Evolutionary conservation across 2,329 filamentous ascomycete genomes (phyloP), one percentile per base, ranked within the genome.

Genomic region (Orbilia blumenaviensis): DNA sequence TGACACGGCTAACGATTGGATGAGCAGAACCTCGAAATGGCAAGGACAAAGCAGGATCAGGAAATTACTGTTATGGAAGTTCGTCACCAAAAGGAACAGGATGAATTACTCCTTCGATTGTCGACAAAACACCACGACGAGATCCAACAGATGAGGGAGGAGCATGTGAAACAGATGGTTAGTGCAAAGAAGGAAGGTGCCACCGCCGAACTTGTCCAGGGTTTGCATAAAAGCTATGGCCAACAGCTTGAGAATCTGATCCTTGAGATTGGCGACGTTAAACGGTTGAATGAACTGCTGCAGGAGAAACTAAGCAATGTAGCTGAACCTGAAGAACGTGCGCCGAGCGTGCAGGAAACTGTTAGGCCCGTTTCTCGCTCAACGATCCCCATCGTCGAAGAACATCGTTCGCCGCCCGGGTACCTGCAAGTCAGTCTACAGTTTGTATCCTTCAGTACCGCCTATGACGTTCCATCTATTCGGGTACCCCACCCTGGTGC

Each of bases 161-260:
- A 77, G 36, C 72, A 77, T 52, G 66, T 66, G 4, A 71, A 69
- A 25, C 64, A 77, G 21, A 69, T 77, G 52, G 66, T 69, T 2
- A 77, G 66, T 34, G 72, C 44, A 5, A 77, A 77, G 42, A 77
- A 77, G 41, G 64, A 77, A 25, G 72, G 72, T 8, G 64, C 64
- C 9, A 71, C 64, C 18, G 72, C 66, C 16, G 72, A 77, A 32
- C 64, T 77, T 10, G 66, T 77, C n/a, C 72, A 77, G 52, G 72
- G 72, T 1, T 25, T 77, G 9, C 72, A 77, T 56, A 52, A 63
- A 46, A 77, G 72, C 60, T 77, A 77, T 18, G 66, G 72, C 12
- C 72, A 77, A 48, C 72, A 77, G 16, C 63, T 77, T 25, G 72
- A 77, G 27, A 71, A 66, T n/a, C 38, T 77, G 41, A 77, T 77